Base-by-base conservation (phyloP, 768 basidiomycete species). In the Russula virescens region DNA sequence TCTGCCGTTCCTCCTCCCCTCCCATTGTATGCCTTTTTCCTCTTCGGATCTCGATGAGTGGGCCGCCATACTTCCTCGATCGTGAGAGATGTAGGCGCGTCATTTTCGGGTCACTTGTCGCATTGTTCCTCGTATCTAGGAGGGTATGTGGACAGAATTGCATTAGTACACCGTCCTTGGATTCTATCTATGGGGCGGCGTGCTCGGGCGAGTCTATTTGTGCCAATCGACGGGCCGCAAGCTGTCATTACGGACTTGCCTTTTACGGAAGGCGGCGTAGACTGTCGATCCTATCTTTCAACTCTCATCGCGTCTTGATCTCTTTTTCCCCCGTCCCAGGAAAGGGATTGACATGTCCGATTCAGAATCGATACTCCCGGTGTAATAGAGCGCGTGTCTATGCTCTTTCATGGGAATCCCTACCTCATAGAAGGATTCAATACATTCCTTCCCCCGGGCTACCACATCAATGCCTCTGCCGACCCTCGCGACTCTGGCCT, bases 371-470 rank as follows among this genome's bases (percentile, higher is more conserved):
- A 98, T 76, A 98, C 95, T 0, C 95, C 95, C 10, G 94, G 94
- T 56, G 95, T 98, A 71, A 98, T 98, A 72, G 85, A 93, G 68
- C 89, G 95, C 60, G 95, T 98, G 58, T 96, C 94, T 8, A 83
- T 82, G 68, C 85, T 98, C 47, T 98, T 98, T 75, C 85, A 91
- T 68, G 92, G 92, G 8, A 91, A 95, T 73, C 91, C 89, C 6
- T 72, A 79, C 58, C 88, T 98, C 69, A 97, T 98, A 55, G 90
- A 95, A 74, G 95, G 95, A 23, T 98, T 98, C 84, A 98, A 98
- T 76, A 97, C 95, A 2, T 98, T 98, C 75, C 81, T 98, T 14
- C 95, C 95, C 5, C 82, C 88, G 51, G 95, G 95, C 34, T 98
- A 97, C 75, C 88, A 91, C 63, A 97, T 98, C 72, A 94, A 97